phyloP scores from a whole-genome alignment of 495 filamentous ascomycete species.

The Aspergillus sclerotioniger region DNA sequence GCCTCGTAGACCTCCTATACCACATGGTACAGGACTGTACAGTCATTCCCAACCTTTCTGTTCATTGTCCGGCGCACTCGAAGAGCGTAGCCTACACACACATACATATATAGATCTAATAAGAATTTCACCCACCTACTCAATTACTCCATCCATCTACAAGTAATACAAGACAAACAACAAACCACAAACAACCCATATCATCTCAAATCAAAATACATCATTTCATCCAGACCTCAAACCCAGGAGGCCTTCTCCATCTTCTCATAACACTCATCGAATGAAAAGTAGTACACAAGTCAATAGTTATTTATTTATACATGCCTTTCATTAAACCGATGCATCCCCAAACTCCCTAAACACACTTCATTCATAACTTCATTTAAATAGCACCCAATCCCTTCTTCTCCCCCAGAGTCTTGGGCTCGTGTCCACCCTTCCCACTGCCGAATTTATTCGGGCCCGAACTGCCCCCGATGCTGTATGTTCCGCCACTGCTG shows the following conservation, averaged over 20 bases:
- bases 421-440: slow-evolving; percentile 45
- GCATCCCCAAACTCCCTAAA: no score
- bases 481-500: slow-evolving; percentile 28
- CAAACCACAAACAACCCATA: neutral
- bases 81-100: neutral
- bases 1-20: neutral
- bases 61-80: neutral
- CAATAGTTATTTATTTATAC: no score
- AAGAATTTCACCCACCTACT: neutral
- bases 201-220: neutral
- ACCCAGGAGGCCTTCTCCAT: no score
- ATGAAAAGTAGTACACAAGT: no score
- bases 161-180: no score
- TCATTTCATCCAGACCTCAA: no score
- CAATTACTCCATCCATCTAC: neutral
- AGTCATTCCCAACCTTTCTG: neutral
- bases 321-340: no score
- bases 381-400: slow-evolving; percentile 24
- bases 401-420: slow-evolving; percentile 39
- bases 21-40: neutral
- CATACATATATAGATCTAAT: neutral
- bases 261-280: no score
- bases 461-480: slow-evolving; percentile 25
- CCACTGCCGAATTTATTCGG: slow-evolving; percentile 28
- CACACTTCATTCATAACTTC: no score